Evolutionary conservation across 2,329 filamentous ascomycete species (phyloP).

Genomic region (Beauveria caledonica): DNA sequence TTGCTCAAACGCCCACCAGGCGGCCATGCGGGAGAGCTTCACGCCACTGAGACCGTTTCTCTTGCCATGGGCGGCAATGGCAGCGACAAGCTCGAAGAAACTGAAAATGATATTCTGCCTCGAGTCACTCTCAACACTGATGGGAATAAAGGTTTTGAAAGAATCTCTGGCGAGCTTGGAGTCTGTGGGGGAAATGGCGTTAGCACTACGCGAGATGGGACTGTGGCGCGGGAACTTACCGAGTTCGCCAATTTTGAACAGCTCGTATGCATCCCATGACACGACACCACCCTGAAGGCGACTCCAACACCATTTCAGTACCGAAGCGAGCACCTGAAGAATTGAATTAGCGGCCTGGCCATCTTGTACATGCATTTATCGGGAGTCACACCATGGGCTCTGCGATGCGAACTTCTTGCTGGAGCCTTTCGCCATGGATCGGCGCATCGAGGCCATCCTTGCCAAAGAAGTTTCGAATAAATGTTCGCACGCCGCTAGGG

Average conservation of each 20-base stretch:
- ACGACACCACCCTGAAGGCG: conserved; percentile 84
- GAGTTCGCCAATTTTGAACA: conserved; percentile 90
- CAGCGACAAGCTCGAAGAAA: conserved; percentile 89
- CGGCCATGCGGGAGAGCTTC: conserved; percentile 89
- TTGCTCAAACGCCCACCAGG: conserved; percentile 98
- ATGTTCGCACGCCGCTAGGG: conserved; percentile 82
- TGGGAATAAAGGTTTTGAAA: conserved; percentile 91
- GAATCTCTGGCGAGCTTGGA: conserved; percentile 86
- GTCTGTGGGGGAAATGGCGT: conserved; percentile 45
- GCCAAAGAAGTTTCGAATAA: conserved; percentile 88
- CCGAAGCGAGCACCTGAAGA: conserved; percentile 75
- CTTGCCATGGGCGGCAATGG: conserved; percentile 88
- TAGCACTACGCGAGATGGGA: conserved; percentile 15
- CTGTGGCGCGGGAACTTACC: conserved; percentile 43
- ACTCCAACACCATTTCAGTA: conserved; percentile 98
- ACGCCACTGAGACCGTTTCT: conserved; percentile 85
- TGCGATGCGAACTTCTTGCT: conserved; percentile 82
- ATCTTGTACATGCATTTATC: conserved; percentile 11
- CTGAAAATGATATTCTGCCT: conserved; percentile 86
- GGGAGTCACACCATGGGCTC: conserved; percentile 69
- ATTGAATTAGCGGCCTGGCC: conserved; percentile 15
- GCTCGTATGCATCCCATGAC: conserved; percentile 93
- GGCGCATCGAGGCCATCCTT: conserved; percentile 54
- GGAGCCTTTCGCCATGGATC: conserved; percentile 60
- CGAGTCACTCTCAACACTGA: conserved; percentile 82